Percentiles rank a stretch among this genome's conserved stretches.
Conservation (phyloP, 805 yeast genomes). For the Pichia scutulata region DNA sequence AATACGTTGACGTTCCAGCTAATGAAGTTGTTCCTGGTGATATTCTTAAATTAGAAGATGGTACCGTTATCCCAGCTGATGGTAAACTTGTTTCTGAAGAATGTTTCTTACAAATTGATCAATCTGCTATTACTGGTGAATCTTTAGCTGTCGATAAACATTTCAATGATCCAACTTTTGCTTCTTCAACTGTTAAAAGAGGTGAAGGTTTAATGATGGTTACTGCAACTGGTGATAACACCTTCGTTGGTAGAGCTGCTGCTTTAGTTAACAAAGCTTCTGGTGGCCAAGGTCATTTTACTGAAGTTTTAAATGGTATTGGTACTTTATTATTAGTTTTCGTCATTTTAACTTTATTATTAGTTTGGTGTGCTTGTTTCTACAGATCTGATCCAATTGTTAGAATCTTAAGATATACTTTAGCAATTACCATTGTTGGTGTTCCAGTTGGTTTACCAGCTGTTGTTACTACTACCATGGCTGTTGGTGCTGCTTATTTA, state of each 20-base stretch:
- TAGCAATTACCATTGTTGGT: constrained; percentile 95
- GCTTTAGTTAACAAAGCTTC: constrained; percentile 92
- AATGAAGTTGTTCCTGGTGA: constrained; percentile 92
- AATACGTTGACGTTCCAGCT: constrained; percentile 64
- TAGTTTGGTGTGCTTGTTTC: constrained; percentile 92
- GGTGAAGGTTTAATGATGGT: constrained; percentile 94
- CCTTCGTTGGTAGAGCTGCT: constrained; percentile 97
- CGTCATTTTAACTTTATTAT: constrained; percentile 77
- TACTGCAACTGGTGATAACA: constrained; percentile 91
- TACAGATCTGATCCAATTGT: constrained; percentile 87
- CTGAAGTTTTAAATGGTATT: constrained; percentile 95
- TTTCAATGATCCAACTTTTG: constrained; percentile 79
- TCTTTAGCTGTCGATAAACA: constrained; percentile 91
- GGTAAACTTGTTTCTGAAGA: constrained; percentile 80
- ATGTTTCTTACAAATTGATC: constrained; percentile 84
- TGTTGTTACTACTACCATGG: constrained; percentile 97
- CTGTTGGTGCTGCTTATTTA: constrained; percentile 98
- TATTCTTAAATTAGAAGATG: constrained; percentile 83
- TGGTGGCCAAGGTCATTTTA: constrained; percentile 91
- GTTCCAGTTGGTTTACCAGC: constrained; percentile 99
- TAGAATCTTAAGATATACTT: constrained; percentile 80
- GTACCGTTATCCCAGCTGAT: constrained; percentile 87
- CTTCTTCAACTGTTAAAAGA: constrained; percentile 91
- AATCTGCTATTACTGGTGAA: constrained; percentile 97
- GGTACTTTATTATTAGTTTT: constrained; percentile 87